phyloP scores from a whole-genome alignment of 2,329 filamentous ascomycete genomes.

The Sarocladium oryzae region DNA sequence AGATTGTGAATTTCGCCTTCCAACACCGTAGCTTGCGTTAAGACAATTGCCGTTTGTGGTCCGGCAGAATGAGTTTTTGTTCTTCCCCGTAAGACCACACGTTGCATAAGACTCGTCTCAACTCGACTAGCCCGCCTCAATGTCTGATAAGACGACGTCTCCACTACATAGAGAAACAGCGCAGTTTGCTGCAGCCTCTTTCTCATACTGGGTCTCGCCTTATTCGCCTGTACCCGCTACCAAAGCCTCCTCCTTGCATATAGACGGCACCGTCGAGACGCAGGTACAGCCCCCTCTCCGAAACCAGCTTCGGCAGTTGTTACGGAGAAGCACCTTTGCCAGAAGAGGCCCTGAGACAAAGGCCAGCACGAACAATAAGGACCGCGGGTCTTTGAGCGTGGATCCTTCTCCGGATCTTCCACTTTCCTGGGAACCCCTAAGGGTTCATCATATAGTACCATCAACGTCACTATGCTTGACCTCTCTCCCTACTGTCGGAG shows the following conservation, averaged over 20 bases:
- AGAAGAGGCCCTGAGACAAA: background rate
- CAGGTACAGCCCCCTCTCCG: background rate
- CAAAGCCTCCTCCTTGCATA: conserved; percentile 2
- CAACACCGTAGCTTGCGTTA: background rate
- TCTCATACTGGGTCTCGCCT: background rate
- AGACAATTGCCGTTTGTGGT: background rate
- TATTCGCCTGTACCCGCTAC: background rate
- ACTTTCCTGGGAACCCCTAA: background rate
- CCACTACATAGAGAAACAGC: background rate
- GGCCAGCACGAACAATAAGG: too few species aligned
- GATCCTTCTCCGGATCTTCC: background rate
- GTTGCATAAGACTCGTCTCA: background rate
- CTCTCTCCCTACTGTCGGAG: background rate
- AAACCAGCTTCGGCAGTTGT: background rate
- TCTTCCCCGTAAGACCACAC: background rate
- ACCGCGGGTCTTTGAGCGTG: too few species aligned
- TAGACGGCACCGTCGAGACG: conserved; percentile 1
- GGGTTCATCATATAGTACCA: background rate
- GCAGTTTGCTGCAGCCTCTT: background rate
- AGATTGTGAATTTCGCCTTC: background rate
- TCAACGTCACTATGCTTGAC: background rate
- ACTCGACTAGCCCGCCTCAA: background rate
- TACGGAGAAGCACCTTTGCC: too few species aligned
- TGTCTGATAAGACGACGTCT: background rate
- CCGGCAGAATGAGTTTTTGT: too few species aligned